Percentiles rank a stretch among this genome's conserved stretches.
Evolutionary conservation across 305 asterid species (phyloP).

Genomic region (Vinca major): DNA sequence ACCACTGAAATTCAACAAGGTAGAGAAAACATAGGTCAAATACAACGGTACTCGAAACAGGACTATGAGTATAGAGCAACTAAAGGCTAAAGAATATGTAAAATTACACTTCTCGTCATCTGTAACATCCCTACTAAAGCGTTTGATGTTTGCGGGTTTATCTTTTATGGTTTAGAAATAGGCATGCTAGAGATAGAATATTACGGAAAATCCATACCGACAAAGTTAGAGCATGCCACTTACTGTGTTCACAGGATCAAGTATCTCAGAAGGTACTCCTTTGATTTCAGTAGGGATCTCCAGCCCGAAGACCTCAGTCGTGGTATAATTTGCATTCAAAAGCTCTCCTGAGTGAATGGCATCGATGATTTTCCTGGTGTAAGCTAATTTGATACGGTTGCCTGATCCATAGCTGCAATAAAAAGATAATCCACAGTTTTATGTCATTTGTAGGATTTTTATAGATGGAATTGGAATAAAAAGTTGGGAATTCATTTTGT

Average conservation of each 20-base stretch:
- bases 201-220: no score
- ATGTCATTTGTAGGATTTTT: no score
- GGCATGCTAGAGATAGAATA: no score
- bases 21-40: conserved; percentile 5
- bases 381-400: conserved; percentile 67
- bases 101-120: no score
- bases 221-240: conserved; percentile 21
- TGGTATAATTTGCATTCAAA: conserved; percentile 51
- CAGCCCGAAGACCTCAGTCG: conserved; percentile 66
- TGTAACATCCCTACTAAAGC: no score
- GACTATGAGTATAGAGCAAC: not conserved
- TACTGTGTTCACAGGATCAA: conserved; percentile 77
- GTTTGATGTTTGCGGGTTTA: no score
- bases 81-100: no score
- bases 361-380: conserved; percentile 84
- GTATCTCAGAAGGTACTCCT: conserved; percentile 81
- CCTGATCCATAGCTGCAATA: conserved; percentile 69
- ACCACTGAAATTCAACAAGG: conserved; percentile 42
- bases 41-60: not conserved
- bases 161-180: no score
- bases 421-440: not conserved
- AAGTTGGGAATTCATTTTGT: conserved; percentile 1
- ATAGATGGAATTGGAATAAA: not conserved
- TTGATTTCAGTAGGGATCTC: conserved; percentile 77
- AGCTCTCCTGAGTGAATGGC: conserved; percentile 84